A percentile compares a stretch with the other conserved stretches of the same genome.
Evolutionary conservation across 2,329 filamentous ascomycete species (phyloP).

Genomic region (Stagonosporopsis cucurbitacearum): DNA sequence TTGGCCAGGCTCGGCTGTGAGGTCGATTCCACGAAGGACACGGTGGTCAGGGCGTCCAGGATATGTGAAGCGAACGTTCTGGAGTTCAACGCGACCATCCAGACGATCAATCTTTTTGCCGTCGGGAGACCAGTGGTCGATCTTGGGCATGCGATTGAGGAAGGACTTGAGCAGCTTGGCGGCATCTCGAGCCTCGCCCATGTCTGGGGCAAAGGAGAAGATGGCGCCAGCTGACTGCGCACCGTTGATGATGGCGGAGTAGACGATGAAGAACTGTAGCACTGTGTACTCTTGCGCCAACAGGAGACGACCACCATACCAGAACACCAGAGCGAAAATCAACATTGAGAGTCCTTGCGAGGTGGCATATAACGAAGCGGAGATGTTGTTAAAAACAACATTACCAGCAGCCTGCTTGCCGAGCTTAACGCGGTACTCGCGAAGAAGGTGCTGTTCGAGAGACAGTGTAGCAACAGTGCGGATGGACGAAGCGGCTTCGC

Average conservation of each 20-base stretch:
- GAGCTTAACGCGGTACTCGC: constrained; percentile 74
- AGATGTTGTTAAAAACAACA: constrained; percentile 75
- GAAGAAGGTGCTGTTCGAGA: constrained; percentile 80
- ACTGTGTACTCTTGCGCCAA: constrained; percentile 62
- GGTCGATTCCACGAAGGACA: constrained; percentile 84
- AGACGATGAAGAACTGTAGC: constrained; percentile 93
- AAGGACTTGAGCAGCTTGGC: constrained; percentile 80
- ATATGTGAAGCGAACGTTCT: constrained; percentile 92
- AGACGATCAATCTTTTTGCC: constrained; percentile 60
- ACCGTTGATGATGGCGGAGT: constrained; percentile 86
- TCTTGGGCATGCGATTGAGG: constrained; percentile 80
- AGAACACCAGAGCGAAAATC: constrained; percentile 48
- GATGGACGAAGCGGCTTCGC: constrained; percentile 92
- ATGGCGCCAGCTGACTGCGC: constrained; percentile 90
- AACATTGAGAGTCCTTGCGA: constrained; percentile 75
- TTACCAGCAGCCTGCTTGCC: constrained; percentile 72
- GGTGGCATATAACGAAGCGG: constrained; percentile 79
- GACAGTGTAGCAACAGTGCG: constrained; percentile 94
- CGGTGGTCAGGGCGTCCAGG: constrained; percentile 89
- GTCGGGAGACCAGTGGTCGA: constrained; percentile 58
- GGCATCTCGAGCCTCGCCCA: constrained; percentile 91
- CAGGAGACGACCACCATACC: constrained; percentile 46
- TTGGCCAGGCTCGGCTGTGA: constrained; percentile 76
- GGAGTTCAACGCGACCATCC: constrained; percentile 80
- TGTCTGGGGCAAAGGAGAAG: constrained; percentile 94